Base-by-base conservation (phyloP, 176 grass and related monocot species). In the Themeda triandra region DNA sequence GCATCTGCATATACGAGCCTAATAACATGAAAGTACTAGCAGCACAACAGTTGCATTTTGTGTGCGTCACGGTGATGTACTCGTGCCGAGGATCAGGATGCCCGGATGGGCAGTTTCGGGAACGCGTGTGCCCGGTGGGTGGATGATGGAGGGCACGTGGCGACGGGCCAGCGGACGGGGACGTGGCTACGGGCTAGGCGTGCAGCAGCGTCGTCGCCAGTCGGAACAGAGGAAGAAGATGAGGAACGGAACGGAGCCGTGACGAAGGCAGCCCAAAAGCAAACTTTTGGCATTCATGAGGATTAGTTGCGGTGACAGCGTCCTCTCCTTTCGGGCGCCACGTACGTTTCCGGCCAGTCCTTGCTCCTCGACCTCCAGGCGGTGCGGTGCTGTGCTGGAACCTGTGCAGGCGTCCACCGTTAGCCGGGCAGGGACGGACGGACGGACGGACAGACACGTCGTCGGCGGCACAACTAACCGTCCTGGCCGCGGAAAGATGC, bases 201-300 rank as follows among this genome's bases (percentile, higher is more conserved):
- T 2, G 12, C 23, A 21, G 49, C 18, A 24, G 5, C 21, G 35
- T 74, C 68, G 5, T 8, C 19, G 56, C 56, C 9, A 59, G 60
- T 60, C 32, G 71, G 71, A 85, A 46, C 31, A 23, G 71, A 46
- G 33, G 42, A 32, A 13, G 10, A 73, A 28, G 40, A n/a, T 13
- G 60, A 12, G 6, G 59, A 19, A 1, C 6, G 39, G 6, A 8
- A 39, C 39, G 2, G 63, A 48, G 63, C 29, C 54, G 67, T 44
- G 54, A 78, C 44, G 49, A 56, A 48, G 44, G 58, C 17, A 24
- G 0, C 25, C 25, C 48, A 89, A 89, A 80, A 89, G 87, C 68
- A 12, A 80, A 59, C 87, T 85, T 89, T 89, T 85, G 87, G 69
- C 84, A 83, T 87, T 83, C 23, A 87, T 75, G 84, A 66, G 13